phyloP scores from a whole-genome alignment of 208 protist species.

The Angomonas ambiguus region DNA sequence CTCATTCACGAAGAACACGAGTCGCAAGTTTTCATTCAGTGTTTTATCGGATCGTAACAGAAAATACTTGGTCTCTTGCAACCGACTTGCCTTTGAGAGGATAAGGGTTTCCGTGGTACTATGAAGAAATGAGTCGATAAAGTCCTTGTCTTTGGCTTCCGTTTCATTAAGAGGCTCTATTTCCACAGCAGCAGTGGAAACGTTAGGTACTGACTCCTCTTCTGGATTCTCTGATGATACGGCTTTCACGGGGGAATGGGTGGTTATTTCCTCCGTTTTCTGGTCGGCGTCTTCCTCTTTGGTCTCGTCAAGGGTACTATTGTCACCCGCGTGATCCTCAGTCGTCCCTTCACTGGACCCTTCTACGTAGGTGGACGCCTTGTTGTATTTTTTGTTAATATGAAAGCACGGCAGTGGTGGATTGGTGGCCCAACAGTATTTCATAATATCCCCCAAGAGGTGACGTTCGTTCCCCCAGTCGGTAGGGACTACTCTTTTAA shows the following conservation, averaged over 20 bases:
- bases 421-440: slow-evolving; percentile 72
- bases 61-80: slow-evolving; percentile 62
- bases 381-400: slow-evolving; percentile 79
- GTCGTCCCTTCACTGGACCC: not conserved
- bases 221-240: not conserved
- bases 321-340: not conserved
- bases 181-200: slow-evolving; percentile 9
- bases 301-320: not conserved
- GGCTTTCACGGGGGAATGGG: not conserved
- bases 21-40: slow-evolving; percentile 70
- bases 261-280: not conserved
- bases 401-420: slow-evolving; percentile 68
- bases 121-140: slow-evolving; percentile 30
- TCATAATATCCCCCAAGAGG: slow-evolving; percentile 56
- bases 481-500: slow-evolving; percentile 25
- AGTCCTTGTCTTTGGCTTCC: not conserved
- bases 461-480: slow-evolving; percentile 82
- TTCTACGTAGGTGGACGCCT: slow-evolving; percentile 48
- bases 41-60: slow-evolving; percentile 42
- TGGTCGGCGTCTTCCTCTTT: slow-evolving; percentile 4
- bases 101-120: slow-evolving; percentile 31
- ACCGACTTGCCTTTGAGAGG: slow-evolving; percentile 59
- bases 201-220: not conserved
- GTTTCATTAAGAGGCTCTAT: slow-evolving; percentile 21
- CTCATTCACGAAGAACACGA: slow-evolving; percentile 84